A percentile compares a stretch with the other conserved stretches of the same genome.
These are phyloP conservation scores for Candida pseudoglaebosa DNA, from an alignment of 805 yeast species.

Conservation along the genomic window DNA sequence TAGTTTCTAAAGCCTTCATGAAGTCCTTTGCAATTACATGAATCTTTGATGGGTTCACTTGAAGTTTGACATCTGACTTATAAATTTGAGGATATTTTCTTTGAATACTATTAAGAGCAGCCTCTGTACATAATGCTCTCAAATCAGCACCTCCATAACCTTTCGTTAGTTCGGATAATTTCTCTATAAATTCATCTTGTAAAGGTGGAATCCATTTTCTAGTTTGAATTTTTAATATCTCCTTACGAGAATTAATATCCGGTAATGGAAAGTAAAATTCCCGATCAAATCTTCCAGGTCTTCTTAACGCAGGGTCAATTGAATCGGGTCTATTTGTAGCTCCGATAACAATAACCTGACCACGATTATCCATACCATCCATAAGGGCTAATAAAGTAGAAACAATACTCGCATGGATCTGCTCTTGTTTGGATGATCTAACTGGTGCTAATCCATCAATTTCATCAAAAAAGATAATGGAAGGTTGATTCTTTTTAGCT, in stretches of 20 bases:
- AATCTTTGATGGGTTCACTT: slow-evolving; percentile 67
- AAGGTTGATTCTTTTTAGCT: slow-evolving; percentile 92
- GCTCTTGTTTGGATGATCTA: slow-evolving; percentile 95
- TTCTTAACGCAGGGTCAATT: slow-evolving; percentile 93
- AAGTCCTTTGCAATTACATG: slow-evolving; percentile 79
- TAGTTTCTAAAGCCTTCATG: slow-evolving; percentile 77
- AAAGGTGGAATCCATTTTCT: slow-evolving; percentile 82
- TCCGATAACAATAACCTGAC: slow-evolving; percentile 96
- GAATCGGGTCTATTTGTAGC: slow-evolving; percentile 98
- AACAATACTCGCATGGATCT: slow-evolving; percentile 95
- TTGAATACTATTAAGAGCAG: slow-evolving; percentile 89
- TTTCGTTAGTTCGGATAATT: slow-evolving; percentile 76
- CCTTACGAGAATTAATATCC: slow-evolving; percentile 69
- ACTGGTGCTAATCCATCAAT: slow-evolving; percentile 98
- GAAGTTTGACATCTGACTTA: slow-evolving; percentile 63
- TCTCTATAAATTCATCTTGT: slow-evolving; percentile 50
- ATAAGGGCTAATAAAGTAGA: slow-evolving; percentile 90
- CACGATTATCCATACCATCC: slow-evolving; percentile 99
- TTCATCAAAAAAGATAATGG: slow-evolving; percentile 95
- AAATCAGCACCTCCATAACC: slow-evolving; percentile 99
- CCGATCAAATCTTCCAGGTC: slow-evolving; percentile 97
- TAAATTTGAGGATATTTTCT: slow-evolving; percentile 92
- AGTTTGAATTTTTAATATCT: slow-evolving; percentile 82
- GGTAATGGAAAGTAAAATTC: slow-evolving; percentile 97
- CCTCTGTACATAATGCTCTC: slow-evolving; percentile 91